Evolutionary conservation across 768 basidiomycete species (phyloP), one percentile per base, ranked within the genome.

Genomic region (Pleurotus tuber-regium): DNA sequence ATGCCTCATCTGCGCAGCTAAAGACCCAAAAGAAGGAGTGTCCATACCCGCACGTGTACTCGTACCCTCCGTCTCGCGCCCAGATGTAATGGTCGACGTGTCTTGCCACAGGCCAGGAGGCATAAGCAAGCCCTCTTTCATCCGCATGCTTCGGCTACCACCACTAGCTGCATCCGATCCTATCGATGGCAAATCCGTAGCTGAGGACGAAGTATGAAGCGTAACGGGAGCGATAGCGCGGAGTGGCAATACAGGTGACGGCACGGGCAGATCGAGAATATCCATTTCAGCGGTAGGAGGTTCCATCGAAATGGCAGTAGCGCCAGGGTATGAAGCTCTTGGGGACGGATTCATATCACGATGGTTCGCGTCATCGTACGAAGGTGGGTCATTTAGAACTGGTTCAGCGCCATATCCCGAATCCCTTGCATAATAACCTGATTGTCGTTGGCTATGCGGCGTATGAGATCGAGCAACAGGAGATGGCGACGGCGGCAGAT

Each of bases 261-360:
- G 88, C 0, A 74, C 83, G 0, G 83, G 83, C 21, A 73, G 65
- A 55, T 84, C 83, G 0, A 84, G 70, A 24, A 78, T 63, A 54
- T 85, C 83, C 6, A 73, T 54, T 8, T 58, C 58, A 35, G 25
- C 50, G 8, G 57, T 46, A 16, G 58, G 55, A 10, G 48, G 53
- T n/a, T 56, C 46, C 2, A 48, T 19, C 19, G 31, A 29, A 10
- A 48, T 31, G 19, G 46, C 46, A 3, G 46, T 33, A 16, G 46
- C 46, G 1, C 46, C 46, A 18, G 46, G 38, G 23, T 35, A 28
- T 5, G 39, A 49, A 8, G 33, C 21, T 43, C 29, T 40, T 8
- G 29, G 48, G 5, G 46, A 48, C 0, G 52, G 24, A 28, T 49
- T 44, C 10, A 38, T 21, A 28, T n/a, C n/a, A n/a, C n/a, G n/a